Percentiles rank a stretch among this genome's conserved stretches.
Conservation (phyloP, 1,284 basidiomycete species). For the Pholiota adiposa region DNA sequence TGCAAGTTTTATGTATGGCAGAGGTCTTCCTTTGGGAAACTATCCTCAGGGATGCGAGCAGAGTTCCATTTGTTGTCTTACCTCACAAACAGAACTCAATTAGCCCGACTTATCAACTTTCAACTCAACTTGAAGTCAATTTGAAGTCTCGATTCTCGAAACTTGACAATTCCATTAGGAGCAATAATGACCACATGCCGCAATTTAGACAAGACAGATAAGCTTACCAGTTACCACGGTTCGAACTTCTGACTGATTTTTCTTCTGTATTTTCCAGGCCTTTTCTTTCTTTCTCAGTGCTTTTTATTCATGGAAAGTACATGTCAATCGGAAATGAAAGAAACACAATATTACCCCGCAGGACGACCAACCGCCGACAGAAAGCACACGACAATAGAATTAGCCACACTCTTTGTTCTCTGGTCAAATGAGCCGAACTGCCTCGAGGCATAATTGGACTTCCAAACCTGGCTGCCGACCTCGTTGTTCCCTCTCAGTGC, state of each 20-base stretch:
- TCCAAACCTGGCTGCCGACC: constrained; percentile 51
- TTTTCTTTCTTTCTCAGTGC: constrained; percentile 4
- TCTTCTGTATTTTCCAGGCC: constrained; percentile 5
- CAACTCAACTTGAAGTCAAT: no score
- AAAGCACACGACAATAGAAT: constrained; percentile 5
- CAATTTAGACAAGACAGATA: background rate
- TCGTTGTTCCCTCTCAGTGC: constrained; percentile 48
- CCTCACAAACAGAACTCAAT: no score
- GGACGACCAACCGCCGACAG: background rate
- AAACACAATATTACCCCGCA: background rate
- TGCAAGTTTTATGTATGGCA: no score
- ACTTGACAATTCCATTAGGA: no score
- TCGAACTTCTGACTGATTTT: background rate
- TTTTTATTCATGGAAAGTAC: background rate
- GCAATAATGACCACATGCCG: background rate
- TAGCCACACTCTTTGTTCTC: constrained; percentile 16
- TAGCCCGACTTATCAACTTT: no score
- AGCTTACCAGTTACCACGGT: constrained; percentile 5
- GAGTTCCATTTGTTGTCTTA: no score
- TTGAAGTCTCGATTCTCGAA: no score
- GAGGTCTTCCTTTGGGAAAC: no score
- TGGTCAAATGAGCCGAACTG: constrained; percentile 29
- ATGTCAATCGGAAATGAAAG: constrained; percentile 25
- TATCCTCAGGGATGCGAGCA: no score
- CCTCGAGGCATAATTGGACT: constrained; percentile 46